Base-by-base conservation (phyloP, 164 flowering plant species). In the Stephania cephalantha region DNA sequence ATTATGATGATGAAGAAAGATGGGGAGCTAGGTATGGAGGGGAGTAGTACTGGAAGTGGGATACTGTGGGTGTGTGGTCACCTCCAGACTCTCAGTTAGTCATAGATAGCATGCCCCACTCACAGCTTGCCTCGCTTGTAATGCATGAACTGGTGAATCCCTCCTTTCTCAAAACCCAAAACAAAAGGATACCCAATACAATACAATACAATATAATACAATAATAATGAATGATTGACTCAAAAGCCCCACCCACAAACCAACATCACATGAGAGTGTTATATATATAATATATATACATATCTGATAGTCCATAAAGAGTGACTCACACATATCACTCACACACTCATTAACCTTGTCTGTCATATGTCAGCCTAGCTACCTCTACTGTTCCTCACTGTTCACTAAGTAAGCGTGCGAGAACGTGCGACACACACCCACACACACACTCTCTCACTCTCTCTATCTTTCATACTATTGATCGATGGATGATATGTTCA, bases 401-500 rank as follows among this genome's bases (percentile, higher is more conserved):
- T 35, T 35, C 42, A 35, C 4, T 1, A 35, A 35, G 25, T 12
- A 15, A 50, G 12, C 11, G 55, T 10, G 55, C 11, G 15, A 50
- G 55, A 50, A 50, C 11, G 55, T 50, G 55, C 11, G 55, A 50
- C 15, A n/a, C n/a, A n/a, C n/a, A n/a, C n/a, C n/a, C n/a, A n/a
- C n/a, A n/a, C 9, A 48, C 58, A 9, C 58, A 9, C 58, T 2
- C 58, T 2, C 58, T 1, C 58, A 1, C 58, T 52, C 15, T 58
- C 15, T 58, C 64, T 58, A 25, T 17, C 22, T n/a, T 25, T 58
- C 65, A 55, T 13, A 13, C 11, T 18, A 55, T 48, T 65, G 1
- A 55, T 48, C 46, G 1, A 76, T 76, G 78, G 78, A 76, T 29
- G 65, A 76, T 64, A 46, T 76, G n/a, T 71, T 71, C 70, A n/a